Evolutionary conservation across 306 rosid genomes (phyloP).

Genomic region (Gleditsia sinensis): DNA sequence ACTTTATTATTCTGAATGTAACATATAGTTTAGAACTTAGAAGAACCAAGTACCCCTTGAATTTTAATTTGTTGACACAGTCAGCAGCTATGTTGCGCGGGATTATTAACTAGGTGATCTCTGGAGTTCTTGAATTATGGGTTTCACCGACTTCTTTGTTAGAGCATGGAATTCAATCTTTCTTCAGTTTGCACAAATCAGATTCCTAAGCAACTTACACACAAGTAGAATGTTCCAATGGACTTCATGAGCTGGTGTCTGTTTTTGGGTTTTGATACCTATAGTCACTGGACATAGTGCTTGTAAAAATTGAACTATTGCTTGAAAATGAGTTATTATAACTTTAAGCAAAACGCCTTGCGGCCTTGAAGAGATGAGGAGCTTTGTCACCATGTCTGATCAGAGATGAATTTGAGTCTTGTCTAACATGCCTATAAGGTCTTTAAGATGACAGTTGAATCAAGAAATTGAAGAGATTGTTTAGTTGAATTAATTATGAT

Average conservation of each 20-base stretch:
- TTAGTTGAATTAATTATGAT: background rate
- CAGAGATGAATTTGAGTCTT: slow-evolving; percentile 48
- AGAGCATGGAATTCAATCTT: background rate
- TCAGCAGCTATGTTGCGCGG: background rate
- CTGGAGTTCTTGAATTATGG: background rate
- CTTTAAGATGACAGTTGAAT: background rate
- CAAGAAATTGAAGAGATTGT: background rate
- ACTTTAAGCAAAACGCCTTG: too few species aligned
- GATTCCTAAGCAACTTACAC: background rate
- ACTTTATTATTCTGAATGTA: too few species aligned
- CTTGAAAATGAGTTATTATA: too few species aligned
- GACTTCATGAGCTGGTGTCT: background rate
- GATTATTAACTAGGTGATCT: background rate
- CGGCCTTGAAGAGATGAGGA: too few species aligned
- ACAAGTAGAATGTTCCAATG: background rate
- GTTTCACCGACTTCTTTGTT: background rate
- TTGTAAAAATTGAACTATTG: background rate
- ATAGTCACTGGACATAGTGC: background rate
- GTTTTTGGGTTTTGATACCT: background rate
- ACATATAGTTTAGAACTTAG: background rate
- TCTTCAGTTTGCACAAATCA: background rate
- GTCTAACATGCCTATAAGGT: slow-evolving; percentile 36
- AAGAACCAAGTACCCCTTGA: background rate
- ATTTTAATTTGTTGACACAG: background rate
- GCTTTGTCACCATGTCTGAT: too few species aligned